Evolutionary conservation across 257 asterid species (phyloP), one percentile per base, ranked within the genome.

Genomic region (Plectranthus barbatus): DNA sequence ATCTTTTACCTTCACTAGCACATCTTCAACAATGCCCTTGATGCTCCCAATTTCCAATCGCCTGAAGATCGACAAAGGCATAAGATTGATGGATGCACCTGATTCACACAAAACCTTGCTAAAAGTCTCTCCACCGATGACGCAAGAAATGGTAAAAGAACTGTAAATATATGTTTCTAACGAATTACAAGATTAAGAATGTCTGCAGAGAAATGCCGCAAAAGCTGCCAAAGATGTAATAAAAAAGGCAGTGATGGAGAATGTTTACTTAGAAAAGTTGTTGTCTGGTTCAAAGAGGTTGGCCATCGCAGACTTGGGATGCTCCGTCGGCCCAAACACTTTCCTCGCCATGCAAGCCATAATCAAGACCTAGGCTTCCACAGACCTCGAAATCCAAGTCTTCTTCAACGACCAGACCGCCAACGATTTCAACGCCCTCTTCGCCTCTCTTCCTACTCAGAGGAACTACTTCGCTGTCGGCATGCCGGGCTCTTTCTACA

Each of bases 351-450:
- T 53, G 13, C 41, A 53, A 53, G 6, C 41, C 59, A 11, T 53
- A 26, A 26, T 53, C 59, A 41, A 26, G 3, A 14, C 59, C 39
- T 40, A 26, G 7, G 11, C n/a, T 6, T 9, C 44, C 21, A 13
- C 12, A 29, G 29, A 12, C 41, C 12, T 1, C 1, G 13, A 14
- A 53, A 40, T 40, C 26, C 4, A n/a, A n/a, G n/a, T n/a, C n/a
- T n/a, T n/a, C n/a, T n/a, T n/a, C n/a, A n/a, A n/a, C n/a, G n/a
- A n/a, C n/a, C n/a, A n/a, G n/a, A n/a, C n/a, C n/a, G n/a, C n/a
- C n/a, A n/a, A n/a, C n/a, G n/a, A n/a, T n/a, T 53, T 53, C 59
- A 53, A 53, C 41, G 24, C 59, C 41, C 41, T 53, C 40, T 53
- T 53, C 21, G 59, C 59, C 59, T n/a, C 59, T 0, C 59, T 53